phyloP scores from a whole-genome alignment of 1,284 basidiomycete genomes.

The Rhodotorula mucilaginosa region DNA sequence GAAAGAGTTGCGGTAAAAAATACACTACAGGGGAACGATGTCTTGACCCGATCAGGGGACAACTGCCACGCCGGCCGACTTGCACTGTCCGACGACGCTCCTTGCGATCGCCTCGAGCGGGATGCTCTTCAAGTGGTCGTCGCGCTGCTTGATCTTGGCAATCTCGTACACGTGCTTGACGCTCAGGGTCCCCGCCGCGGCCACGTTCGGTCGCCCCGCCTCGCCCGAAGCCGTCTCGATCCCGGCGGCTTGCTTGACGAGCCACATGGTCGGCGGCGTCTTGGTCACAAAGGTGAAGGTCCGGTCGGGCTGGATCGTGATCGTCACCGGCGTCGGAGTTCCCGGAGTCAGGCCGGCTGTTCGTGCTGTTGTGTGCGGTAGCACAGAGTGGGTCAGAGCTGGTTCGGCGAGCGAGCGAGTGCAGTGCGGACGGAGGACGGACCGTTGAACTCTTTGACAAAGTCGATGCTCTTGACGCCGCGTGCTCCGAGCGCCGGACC shows the following conservation, averaged over 20 bases:
- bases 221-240: slow-evolving; percentile 72
- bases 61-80: slow-evolving; percentile 78
- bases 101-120: slow-evolving; percentile 81
- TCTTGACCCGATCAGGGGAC: slow-evolving; percentile 59
- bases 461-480: slow-evolving; percentile 99
- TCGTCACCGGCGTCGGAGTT: slow-evolving; percentile 82
- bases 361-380: slow-evolving; percentile 64
- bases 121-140: slow-evolving; percentile 74
- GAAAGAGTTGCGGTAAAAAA: not conserved
- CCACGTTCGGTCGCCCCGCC: slow-evolving; percentile 60
- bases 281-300: slow-evolving; percentile 90
- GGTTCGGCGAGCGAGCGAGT: not conserved
- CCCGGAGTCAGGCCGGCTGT: slow-evolving; percentile 85
- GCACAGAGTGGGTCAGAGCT: slow-evolving; percentile 7
- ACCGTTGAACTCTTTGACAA: slow-evolving; percentile 79
- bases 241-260: slow-evolving; percentile 86
- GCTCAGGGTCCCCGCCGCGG: slow-evolving; percentile 61
- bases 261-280: slow-evolving; percentile 82
- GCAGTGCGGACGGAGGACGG: not conserved
- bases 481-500: slow-evolving; percentile 96
- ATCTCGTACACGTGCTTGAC: slow-evolving; percentile 99
- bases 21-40: not conserved
- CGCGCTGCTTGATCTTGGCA: slow-evolving; percentile 90
- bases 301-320: slow-evolving; percentile 90
- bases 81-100: slow-evolving; percentile 79